Evolutionary conservation across 495 filamentous ascomycete genomes (phyloP).

Genomic region (Lentithecium fluviatile): DNA sequence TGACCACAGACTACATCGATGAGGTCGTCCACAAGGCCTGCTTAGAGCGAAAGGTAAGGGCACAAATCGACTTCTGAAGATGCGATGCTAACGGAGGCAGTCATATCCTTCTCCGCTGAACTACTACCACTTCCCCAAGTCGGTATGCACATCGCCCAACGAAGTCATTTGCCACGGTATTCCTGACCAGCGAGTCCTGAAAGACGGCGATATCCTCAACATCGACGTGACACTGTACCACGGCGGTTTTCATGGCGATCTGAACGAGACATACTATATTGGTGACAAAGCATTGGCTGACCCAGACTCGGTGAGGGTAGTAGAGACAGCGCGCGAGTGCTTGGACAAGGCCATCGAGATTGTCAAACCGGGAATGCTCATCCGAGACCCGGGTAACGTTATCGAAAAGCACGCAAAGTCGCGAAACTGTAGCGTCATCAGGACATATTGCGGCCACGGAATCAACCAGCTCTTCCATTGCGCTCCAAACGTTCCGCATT

Average conservation of each 20-base stretch:
- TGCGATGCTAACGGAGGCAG: conserved; percentile 47
- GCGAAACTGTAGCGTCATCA: conserved; percentile 42
- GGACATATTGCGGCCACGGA: conserved; percentile 49
- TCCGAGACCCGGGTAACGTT: conserved; percentile 44
- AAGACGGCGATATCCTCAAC: conserved; percentile 49
- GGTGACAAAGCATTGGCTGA: conserved; percentile 42
- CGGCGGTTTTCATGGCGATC: conserved; percentile 47
- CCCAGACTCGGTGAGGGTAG: conserved; percentile 45
- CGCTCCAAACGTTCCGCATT: conserved; percentile 48
- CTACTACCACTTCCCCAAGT: conserved; percentile 96
- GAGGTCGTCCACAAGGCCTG: conserved; percentile 95
- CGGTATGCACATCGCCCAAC: conserved; percentile 91
- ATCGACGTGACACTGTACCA: conserved; percentile 48
- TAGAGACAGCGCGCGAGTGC: conserved; percentile 44
- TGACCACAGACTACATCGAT: conserved; percentile 96
- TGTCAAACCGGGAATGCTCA: conserved; percentile 47
- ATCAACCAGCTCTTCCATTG: conserved; percentile 48
- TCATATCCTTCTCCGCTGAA: conserved; percentile 96
- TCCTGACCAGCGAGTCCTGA: conserved; percentile 44
- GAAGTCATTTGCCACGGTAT: conserved; percentile 73
- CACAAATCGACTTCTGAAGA: neutral
- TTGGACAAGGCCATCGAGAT: conserved; percentile 46
- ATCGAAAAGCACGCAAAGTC: conserved; percentile 48
- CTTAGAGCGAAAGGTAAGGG: conserved; percentile 80
- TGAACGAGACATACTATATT: conserved; percentile 50